Conservation (phyloP, 306 rosid species). For the Argentina anserina region DNA sequence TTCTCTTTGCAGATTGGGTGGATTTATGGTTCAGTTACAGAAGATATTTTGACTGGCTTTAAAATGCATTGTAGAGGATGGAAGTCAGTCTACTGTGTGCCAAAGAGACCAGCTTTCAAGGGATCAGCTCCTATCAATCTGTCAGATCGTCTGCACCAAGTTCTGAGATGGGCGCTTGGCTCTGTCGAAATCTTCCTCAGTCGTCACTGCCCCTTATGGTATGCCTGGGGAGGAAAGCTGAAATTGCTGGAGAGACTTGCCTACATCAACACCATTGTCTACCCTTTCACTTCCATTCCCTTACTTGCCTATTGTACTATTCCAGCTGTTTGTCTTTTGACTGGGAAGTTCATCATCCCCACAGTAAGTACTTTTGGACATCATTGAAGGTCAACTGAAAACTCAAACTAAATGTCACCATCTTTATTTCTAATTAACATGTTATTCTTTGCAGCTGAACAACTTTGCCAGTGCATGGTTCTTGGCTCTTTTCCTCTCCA, state of each 20-base stretch:
- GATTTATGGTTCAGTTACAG: slow-evolving; percentile 93
- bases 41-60: slow-evolving; percentile 89
- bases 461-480: slow-evolving; percentile 78
- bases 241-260: slow-evolving; percentile 87
- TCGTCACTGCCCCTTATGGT: slow-evolving; percentile 92
- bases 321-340: slow-evolving; percentile 88
- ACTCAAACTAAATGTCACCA: neutral
- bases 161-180: slow-evolving; percentile 81
- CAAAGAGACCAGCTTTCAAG: slow-evolving; percentile 80
- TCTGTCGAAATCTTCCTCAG: slow-evolving; percentile 87
- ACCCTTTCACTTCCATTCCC: slow-evolving; percentile 92
- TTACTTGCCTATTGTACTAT: slow-evolving; percentile 70
- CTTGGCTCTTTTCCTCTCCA: slow-evolving; percentile 75
- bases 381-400: neutral
- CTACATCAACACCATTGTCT: slow-evolving; percentile 63
- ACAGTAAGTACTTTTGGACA: slow-evolving; percentile 49
- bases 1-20: slow-evolving; percentile 77
- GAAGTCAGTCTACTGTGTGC: slow-evolving; percentile 94
- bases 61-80: slow-evolving; percentile 99
- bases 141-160: slow-evolving; percentile 82
- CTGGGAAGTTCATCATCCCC: slow-evolving; percentile 94
- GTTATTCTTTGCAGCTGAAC: slow-evolving; percentile 54
- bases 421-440: slow-evolving; percentile 7
- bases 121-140: slow-evolving; percentile 93
- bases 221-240: slow-evolving; percentile 80